Conservation (phyloP, 176 grass and related monocot genomes). For the Pontederia paniculata region DNA sequence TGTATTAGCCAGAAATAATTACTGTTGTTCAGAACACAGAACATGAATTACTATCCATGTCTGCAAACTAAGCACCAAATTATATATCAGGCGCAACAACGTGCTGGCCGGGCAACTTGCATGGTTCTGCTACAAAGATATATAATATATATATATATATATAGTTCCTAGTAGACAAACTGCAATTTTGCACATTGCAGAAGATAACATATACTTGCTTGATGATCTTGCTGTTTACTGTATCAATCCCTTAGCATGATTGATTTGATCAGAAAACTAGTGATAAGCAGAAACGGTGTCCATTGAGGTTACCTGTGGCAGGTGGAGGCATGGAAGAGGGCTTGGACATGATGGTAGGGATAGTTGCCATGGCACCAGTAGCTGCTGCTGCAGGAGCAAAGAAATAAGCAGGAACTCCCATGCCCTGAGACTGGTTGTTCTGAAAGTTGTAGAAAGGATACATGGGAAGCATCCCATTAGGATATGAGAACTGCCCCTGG, state of each 20-base stretch:
- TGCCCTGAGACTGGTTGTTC: conserved; percentile 65
- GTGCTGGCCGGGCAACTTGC: no score
- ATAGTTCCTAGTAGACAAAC: no score
- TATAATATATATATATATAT: no score
- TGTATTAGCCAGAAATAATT: background rate
- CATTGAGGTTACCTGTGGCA: conserved; percentile 71
- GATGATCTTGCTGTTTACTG: no score
- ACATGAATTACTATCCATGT: background rate
- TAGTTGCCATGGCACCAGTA: conserved; percentile 19
- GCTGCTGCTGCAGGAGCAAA: conserved; percentile 40
- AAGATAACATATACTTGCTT: no score
- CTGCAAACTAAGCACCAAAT: no score
- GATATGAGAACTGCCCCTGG: conserved; percentile 71
- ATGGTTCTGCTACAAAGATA: no score
- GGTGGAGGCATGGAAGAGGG: conserved; percentile 47
- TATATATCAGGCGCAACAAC: no score
- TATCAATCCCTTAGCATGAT: no score
- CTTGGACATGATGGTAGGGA: conserved; percentile 63
- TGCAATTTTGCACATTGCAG: no score
- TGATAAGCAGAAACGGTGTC: no score
- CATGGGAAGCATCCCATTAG: conserved; percentile 64
- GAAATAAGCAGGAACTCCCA: conserved; percentile 78
- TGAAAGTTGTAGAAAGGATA: conserved; percentile 89
- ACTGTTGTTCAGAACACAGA: background rate
- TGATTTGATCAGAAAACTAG: no score